Evolutionary conservation across 139 green algal genomes (phyloP).

Genomic region (Choricystis sp.): DNA sequence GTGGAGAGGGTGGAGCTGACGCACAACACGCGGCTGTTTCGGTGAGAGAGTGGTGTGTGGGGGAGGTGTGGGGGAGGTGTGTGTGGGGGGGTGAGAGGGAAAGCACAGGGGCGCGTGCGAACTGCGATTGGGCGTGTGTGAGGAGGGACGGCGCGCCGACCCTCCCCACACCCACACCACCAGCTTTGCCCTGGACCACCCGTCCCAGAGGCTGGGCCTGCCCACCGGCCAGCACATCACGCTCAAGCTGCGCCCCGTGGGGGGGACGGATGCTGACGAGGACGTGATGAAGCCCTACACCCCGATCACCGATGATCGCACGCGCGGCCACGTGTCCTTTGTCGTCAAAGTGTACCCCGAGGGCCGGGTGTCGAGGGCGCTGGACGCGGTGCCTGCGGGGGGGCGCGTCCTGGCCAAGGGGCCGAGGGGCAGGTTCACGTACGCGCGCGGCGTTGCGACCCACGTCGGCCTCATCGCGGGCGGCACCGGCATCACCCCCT

Average conservation of each 20-base stretch:
- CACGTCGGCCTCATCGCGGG: conserved; percentile 57
- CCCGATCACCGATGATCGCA: background rate
- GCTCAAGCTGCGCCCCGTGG: too few species aligned
- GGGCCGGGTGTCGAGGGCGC: background rate
- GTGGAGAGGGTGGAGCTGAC: background rate
- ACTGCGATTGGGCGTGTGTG: background rate
- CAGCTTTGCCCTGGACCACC: background rate
- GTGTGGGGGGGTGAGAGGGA: background rate
- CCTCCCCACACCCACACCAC: background rate
- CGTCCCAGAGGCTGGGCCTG: background rate
- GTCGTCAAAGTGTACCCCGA: background rate
- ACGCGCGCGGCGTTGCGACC: background rate
- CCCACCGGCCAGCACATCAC: background rate
- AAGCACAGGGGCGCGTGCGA: background rate
- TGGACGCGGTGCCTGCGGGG: background rate
- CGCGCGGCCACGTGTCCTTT: background rate
- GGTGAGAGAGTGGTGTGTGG: too few species aligned
- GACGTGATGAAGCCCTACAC: background rate
- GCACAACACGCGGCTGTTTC: background rate
- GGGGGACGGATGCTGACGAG: too few species aligned
- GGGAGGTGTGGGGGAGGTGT: background rate
- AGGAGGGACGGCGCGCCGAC: too few species aligned
- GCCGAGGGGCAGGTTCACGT: background rate
- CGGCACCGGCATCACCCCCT: conserved; percentile 50
- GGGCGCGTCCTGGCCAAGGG: background rate